Evolutionary conservation across 768 basidiomycete species (phyloP).

Genomic region (Tylopilus subfusipes): DNA sequence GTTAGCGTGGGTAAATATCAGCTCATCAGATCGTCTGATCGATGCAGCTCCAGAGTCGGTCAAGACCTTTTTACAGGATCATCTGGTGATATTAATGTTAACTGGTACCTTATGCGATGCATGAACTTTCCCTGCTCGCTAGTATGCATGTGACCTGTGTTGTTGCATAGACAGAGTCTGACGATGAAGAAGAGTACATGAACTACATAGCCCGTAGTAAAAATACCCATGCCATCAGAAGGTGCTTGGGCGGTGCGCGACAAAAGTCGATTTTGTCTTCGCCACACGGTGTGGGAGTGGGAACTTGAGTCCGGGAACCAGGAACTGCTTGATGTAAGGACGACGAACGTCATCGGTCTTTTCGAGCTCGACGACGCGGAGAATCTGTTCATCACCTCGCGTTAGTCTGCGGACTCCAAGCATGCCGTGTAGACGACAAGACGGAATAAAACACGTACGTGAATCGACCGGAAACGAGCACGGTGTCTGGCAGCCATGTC

Average conservation of each 20-base stretch:
- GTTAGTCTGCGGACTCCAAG: background rate
- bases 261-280: conserved; percentile 78
- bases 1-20: no score
- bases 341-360: conserved; percentile 90
- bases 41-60: no score
- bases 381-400: conserved; percentile 56
- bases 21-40: no score
- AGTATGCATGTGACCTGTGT: conserved; percentile 2
- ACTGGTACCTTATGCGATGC: no score
- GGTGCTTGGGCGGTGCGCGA: conserved; percentile 71
- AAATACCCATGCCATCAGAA: conserved; percentile 41
- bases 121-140: background rate
- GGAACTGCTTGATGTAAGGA: conserved; percentile 96
- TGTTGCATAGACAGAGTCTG: conserved; percentile 14
- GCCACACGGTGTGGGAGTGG: conserved; percentile 88
- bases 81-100: no score
- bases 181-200: conserved; percentile 9
- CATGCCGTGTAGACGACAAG: background rate
- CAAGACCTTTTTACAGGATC: no score
- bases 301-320: conserved; percentile 90
- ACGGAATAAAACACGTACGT: conserved; percentile 51
- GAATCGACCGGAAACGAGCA: conserved; percentile 98
- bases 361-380: conserved; percentile 94
- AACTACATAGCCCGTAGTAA: conserved; percentile 10
- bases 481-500: conserved; percentile 99